Evolutionary conservation across 306 rosid genomes (phyloP), one percentile per base, ranked within the genome.

Genomic region (Morella rubra): DNA sequence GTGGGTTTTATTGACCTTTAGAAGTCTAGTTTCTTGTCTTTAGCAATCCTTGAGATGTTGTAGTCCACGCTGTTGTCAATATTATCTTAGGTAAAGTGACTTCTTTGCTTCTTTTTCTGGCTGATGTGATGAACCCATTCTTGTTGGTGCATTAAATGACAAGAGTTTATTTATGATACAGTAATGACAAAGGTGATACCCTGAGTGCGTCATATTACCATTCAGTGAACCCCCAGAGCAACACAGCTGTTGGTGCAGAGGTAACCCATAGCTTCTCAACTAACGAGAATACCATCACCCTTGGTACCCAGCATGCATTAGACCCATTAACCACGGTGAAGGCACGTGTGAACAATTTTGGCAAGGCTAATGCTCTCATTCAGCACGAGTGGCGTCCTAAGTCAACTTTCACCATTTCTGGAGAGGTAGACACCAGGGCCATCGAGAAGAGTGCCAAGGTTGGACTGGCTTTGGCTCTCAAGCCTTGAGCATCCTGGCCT

Each of bases 341-440:
- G 79, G 92, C 90, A 37, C 90, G 97, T 0, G 82, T 88, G 70
- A 93, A 91, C 92, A 88, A 93, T 81, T 45, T 51, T 1, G 98
- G 98, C 71, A 87, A 77, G 84, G 93, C 84, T 40, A 91, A 59
- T 9, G 97, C 97, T 51, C 97, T 93, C 54, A 83, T 93, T 83
- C 98, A 91, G 92, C 97, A 93, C 0, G 93, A 93, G 85, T 93
- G 98, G 98, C 98, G 98, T 22, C 93, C 98, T 61, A 93, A 82
- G 18, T 93, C 98, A 15, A 83, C 87, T 73, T 84, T 93, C 89
- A 91, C 98, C 71, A 41, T 93, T 79, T 88, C 97, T n/a, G 98
- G 96, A 20, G 98, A 93, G 88, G 96, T 93, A 27, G 98, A 93
- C 84, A 86, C 96, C 11, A 87, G 84, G 86, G 90, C 97, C 64